Conservation (phyloP, 139 green algal species). For the Asterochloris erici region DNA sequence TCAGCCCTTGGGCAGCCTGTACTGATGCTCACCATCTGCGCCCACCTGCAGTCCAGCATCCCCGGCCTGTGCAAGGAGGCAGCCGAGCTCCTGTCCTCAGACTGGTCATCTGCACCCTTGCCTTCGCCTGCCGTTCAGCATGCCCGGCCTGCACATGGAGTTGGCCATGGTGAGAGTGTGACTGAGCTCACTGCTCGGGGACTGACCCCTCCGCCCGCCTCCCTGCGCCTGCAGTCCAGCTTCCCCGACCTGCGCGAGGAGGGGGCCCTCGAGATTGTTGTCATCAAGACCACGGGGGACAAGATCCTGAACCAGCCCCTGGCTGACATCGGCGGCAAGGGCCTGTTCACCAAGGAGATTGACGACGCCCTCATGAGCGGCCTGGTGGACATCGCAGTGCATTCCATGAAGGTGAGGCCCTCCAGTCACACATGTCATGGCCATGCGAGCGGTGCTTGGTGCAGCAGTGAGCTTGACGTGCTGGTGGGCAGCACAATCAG, state of each 20-base stretch:
- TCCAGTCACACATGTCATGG: neutral
- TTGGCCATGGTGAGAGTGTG: neutral
- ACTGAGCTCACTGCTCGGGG: neutral
- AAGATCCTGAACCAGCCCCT: constrained; percentile 97
- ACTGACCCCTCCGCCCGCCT: too few species aligned
- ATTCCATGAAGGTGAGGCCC: constrained; percentile 96
- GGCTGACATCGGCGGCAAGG: constrained; percentile 98
- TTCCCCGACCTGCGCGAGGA: constrained; percentile 91
- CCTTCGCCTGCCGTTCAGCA: too few species aligned
- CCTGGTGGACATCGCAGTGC: constrained; percentile 97
- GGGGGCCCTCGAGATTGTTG: constrained; percentile 94
- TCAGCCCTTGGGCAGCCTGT: neutral
- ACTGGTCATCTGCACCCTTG: too few species aligned
- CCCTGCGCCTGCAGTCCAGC: constrained; percentile 36
- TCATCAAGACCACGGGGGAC: constrained; percentile 99
- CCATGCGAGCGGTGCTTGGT: neutral
- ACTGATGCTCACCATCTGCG: neutral
- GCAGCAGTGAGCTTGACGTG: too few species aligned
- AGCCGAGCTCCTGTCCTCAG: too few species aligned
- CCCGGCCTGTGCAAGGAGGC: too few species aligned
- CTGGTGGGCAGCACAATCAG: too few species aligned
- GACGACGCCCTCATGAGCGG: constrained; percentile 95
- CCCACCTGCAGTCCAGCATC: neutral
- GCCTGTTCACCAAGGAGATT: constrained; percentile 99
- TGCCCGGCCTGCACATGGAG: too few species aligned